Conservation (phyloP, 768 basidiomycete species). For the Crepidotus variabilis region DNA sequence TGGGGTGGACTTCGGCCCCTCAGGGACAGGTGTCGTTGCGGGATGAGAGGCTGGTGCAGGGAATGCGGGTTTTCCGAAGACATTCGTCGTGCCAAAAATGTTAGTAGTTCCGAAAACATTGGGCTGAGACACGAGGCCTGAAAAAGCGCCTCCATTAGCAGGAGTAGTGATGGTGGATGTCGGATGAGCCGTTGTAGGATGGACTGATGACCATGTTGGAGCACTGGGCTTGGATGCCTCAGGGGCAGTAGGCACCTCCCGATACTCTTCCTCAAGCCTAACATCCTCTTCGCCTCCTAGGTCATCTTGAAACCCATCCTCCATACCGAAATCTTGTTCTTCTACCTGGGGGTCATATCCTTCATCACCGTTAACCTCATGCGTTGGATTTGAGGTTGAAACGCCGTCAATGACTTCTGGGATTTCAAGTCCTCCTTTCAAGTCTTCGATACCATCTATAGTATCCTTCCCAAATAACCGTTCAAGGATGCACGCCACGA, state of each 20-base stretch:
- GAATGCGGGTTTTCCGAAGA: conserved; percentile 18
- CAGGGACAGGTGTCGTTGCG: conserved; percentile 9
- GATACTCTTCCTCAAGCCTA: too few species aligned
- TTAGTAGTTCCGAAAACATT: conserved; percentile 33
- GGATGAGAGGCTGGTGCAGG: conserved; percentile 17
- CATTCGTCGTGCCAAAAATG: conserved; percentile 28
- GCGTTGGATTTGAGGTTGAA: conserved; percentile 23
- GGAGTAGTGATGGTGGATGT: conserved; percentile 17
- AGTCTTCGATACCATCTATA: conserved; percentile 68
- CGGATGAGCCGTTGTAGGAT: conserved; percentile 4
- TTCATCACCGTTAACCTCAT: conserved; percentile 19
- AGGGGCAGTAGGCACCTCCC: conserved; percentile 9
- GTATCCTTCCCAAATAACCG: conserved; percentile 81
- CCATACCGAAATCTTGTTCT: conserved; percentile 16
- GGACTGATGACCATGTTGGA: conserved; percentile 14
- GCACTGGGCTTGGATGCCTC: conserved; percentile 14
- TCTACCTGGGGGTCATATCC: conserved; percentile 21
- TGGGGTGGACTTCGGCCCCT: background rate
- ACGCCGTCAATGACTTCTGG: conserved; percentile 70
- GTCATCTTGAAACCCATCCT: conserved; percentile 8
- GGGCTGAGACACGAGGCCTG: conserved; percentile 31
- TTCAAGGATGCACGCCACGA: conserved; percentile 87
- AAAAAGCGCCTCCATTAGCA: conserved; percentile 33
- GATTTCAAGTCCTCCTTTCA: conserved; percentile 53
- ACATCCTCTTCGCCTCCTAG: conserved; percentile 15